Evolutionary conservation across 805 yeast species (phyloP).

Genomic region (Lipomyces spencermartinsiae): DNA sequence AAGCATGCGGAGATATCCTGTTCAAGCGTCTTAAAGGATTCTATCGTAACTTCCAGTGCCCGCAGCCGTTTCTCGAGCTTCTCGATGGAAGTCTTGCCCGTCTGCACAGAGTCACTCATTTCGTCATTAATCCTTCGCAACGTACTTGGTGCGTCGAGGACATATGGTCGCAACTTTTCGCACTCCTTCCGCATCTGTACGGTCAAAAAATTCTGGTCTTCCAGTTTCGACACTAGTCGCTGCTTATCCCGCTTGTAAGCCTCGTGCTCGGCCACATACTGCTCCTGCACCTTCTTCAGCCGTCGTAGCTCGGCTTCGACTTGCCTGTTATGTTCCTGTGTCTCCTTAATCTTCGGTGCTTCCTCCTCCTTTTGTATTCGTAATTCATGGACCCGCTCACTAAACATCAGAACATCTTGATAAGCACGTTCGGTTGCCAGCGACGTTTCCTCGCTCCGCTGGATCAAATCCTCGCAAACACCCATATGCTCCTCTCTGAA

Average conservation of each 20-base stretch:
- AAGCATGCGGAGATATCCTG: constrained; percentile 54
- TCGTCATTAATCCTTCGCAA: constrained; percentile 60
- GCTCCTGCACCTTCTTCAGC: constrained; percentile 67
- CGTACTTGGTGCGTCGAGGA: constrained; percentile 64
- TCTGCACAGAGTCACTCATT: constrained; percentile 54
- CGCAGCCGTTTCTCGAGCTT: constrained; percentile 56
- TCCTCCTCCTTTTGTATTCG: constrained; percentile 40
- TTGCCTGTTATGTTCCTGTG: constrained; percentile 58
- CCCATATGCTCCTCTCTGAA: constrained; percentile 78
- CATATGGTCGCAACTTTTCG: constrained; percentile 64
- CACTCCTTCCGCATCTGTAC: constrained; percentile 63
- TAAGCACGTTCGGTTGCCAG: constrained; percentile 29
- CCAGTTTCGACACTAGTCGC: constrained; percentile 62
- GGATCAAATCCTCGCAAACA: constrained; percentile 69
- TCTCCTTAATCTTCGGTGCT: constrained; percentile 45
- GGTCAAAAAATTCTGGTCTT: constrained; percentile 63
- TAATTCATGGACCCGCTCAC: constrained; percentile 32
- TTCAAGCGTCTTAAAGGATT: constrained; percentile 61
- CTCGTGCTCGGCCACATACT: constrained; percentile 64
- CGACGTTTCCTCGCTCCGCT: constrained; percentile 46
- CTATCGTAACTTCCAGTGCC: constrained; percentile 60
- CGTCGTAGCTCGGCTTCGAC: constrained; percentile 67
- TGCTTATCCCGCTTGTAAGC: constrained; percentile 68
- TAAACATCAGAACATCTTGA: constrained; percentile 17
- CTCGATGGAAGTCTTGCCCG: constrained; percentile 50